A percentile compares a stretch with the other conserved stretches of the same genome.
phyloP scores from a whole-genome alignment of 2,329 filamentous ascomycete genomes.

The Penicillium sp. region DNA sequence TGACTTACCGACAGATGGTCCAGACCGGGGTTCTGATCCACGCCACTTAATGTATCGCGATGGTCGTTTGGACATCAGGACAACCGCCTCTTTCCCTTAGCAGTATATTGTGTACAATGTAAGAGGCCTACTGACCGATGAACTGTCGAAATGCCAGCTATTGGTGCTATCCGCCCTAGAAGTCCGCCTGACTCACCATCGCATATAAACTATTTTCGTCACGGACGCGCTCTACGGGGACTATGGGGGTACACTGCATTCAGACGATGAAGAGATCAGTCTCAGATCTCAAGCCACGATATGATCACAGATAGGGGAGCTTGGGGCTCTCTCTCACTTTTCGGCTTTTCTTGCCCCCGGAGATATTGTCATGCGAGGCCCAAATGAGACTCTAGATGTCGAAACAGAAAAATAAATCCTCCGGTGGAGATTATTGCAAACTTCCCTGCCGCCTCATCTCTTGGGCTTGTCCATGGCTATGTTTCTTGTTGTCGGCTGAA shows the following conservation, averaged over 20 bases:
- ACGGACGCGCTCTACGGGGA: conserved; percentile 20
- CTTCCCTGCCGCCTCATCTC: not conserved
- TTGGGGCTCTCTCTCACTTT: not conserved
- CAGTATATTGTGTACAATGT: conserved; percentile 5
- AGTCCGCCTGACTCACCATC: conserved; percentile 33
- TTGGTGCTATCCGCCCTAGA: conserved; percentile 19
- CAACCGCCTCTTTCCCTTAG: conserved; percentile 13
- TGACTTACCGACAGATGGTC: conserved; percentile 3
- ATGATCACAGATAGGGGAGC: conserved; percentile 2
- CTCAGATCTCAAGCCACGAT: conserved; percentile 22
- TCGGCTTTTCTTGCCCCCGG: not conserved
- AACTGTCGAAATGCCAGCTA: conserved; percentile 22
- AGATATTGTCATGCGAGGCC: not conserved
- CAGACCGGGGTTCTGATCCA: conserved; percentile 9
- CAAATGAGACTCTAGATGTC: not conserved
- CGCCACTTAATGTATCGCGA: conserved; percentile 10
- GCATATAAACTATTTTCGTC: conserved; percentile 33
- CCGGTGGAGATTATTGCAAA: not conserved
- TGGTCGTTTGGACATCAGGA: conserved; percentile 16
- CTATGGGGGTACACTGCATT: conserved; percentile 13
- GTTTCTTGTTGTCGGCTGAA: not conserved
- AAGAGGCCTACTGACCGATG: conserved; percentile 25
- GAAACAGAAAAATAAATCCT: not conserved
- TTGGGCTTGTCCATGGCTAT: not conserved
- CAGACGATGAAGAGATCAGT: conserved; percentile 8